phyloP scores from a whole-genome alignment of 257 asterid genomes.

The Solanum peruvianum region DNA sequence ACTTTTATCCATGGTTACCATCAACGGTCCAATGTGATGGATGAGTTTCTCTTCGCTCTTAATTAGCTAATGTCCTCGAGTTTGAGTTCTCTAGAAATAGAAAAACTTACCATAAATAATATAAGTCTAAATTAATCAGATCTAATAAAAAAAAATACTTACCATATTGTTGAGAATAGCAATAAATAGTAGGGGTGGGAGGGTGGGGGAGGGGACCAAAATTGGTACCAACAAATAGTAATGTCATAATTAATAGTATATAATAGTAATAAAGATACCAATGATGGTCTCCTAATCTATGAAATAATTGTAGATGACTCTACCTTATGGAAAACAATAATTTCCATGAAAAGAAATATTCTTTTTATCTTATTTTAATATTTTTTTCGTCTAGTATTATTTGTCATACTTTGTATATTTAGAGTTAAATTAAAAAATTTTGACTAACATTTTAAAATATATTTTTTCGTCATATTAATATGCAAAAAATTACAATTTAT shows the following conservation, averaged over 20 bases:
- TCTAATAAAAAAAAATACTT: background rate
- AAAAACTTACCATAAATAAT: no score
- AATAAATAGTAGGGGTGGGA: background rate
- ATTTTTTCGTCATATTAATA: no score
- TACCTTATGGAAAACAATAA: background rate
- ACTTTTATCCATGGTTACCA: background rate
- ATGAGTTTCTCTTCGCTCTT: background rate
- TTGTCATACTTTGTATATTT: no score
- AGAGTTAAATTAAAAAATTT: no score
- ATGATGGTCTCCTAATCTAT: background rate
- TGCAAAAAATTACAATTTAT: no score
- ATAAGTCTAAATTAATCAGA: background rate
- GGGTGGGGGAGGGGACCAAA: background rate
- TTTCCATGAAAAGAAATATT: background rate
- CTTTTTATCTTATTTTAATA: no score
- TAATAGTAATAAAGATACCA: background rate
- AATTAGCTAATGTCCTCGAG: background rate
- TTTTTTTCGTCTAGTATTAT: rapidly evolving
- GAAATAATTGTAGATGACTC: background rate
- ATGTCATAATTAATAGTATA: background rate
- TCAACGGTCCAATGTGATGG: no score
- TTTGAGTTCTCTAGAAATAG: background rate
- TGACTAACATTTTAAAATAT: rapidly evolving
- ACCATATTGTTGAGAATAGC: background rate
- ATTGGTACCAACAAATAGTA: background rate